phyloP scores from a whole-genome alignment of 2,329 filamentous ascomycete genomes.

The Ceratocystis eucalypticola region DNA sequence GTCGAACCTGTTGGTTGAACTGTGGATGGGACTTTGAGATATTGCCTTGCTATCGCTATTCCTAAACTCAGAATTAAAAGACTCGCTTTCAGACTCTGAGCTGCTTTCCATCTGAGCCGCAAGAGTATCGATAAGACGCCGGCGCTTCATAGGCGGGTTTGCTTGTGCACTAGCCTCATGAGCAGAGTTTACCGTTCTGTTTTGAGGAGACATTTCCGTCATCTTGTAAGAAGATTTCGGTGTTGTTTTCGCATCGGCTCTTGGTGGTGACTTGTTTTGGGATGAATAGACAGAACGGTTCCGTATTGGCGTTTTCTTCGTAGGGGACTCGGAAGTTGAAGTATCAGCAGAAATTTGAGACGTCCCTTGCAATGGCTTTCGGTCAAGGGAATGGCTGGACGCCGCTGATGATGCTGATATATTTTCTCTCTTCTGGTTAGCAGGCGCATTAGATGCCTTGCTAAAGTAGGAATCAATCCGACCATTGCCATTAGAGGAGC shows the following conservation, averaged over 20 bases:
- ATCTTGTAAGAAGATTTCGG: no score
- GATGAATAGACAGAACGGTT: neutral
- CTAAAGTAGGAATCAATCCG: slow-evolving; percentile 17
- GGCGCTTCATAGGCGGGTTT: slow-evolving; percentile 14
- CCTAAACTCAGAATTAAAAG: slow-evolving; percentile 19
- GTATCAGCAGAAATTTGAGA: neutral
- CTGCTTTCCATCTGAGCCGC: slow-evolving; percentile 30
- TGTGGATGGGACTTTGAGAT: neutral
- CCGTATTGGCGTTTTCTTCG: neutral
- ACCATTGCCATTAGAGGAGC: neutral
- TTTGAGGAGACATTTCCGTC: neutral
- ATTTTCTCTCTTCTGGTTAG: neutral
- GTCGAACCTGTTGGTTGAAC: neutral
- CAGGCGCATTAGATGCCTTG: neutral
- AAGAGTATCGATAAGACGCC: slow-evolving; percentile 33
- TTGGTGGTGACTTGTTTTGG: neutral
- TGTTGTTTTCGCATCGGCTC: neutral
- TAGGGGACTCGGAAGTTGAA: neutral
- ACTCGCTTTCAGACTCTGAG: slow-evolving; percentile 21
- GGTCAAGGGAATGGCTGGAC: neutral
- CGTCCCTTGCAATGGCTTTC: neutral
- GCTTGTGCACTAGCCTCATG: neutral
- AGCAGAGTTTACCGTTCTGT: neutral
- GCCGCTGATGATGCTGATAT: neutral
- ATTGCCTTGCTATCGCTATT: neutral